Evolutionary conservation across 2,329 filamentous ascomycete genomes (phyloP), one percentile per base, ranked within the genome.

Genomic region (Dactylellina sp.): DNA sequence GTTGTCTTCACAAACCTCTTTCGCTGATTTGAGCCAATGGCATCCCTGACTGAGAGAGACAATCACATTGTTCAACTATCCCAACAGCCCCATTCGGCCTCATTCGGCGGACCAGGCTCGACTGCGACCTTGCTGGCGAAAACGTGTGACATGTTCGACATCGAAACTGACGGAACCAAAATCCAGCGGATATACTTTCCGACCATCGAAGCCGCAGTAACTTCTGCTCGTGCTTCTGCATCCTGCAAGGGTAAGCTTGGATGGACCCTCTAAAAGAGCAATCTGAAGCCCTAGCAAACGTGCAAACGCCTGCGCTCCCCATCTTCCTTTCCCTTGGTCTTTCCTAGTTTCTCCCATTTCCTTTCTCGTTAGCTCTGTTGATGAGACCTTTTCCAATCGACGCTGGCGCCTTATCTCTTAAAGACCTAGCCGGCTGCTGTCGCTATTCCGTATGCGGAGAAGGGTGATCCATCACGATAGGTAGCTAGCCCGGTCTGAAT

Each of bases 381-480:
- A 37, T 24, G 49, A 16, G 9, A 12, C 28, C 14, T 46, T n/a
- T 44, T 52, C 53, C 37, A 52, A 49, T 60, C 28, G 53, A 52
- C 42, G 49, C 22, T 53, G 60, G 49, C 39, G 39, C 50, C 53
- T 68, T 59, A 53, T 53, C 59, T 52, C 11, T 16, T 24, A 18
- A 20, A 24, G 40, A 18, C 39, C 28, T 32, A 32, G 28, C n/a
- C n/a, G n/a, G n/a, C 28, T 32, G 9, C 9, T 32, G 28, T 32
- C 28, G 20, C 63, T 50, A 68, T 56, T 68, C 63, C 63, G 16
- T 53, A 60, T 68, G 63, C 63, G 63, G 63, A 46, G 53, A 59
- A 68, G 49, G 35, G 28, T 59, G 40, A 28, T 28, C 46, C 35
- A 24, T 37, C 35, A n/a, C 52, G 22, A 57, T 57, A 32, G 9